Evolutionary conservation across 2,329 filamentous ascomycete species (phyloP), one percentile per base, ranked within the genome.

Genomic region (Fusarium virguliforme): DNA sequence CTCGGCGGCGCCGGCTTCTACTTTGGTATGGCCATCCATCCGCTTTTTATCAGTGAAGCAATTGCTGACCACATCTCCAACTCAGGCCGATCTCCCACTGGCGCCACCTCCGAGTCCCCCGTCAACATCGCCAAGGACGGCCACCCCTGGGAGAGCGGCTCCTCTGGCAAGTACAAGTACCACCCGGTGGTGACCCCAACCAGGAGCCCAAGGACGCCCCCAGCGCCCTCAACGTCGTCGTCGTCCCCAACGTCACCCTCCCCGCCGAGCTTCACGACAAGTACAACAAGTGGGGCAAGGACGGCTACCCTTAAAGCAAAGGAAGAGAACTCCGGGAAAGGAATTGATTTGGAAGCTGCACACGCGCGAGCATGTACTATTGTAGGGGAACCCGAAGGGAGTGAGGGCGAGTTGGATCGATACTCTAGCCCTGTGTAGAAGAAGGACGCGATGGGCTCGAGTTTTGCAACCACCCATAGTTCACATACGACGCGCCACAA

Each of bases 261-360:
- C 95, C 96, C 80, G 94, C 92, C 94, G 88, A 92, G 78, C 90
- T 98, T 73, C 96, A 99, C 86, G 96, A 99, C 77, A 92, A 92
- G 86, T 98, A 92, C 90, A 99, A 99, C 93, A 99, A 99, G 89
- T 98, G 94, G 90, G 96, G 96, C 83, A 98, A 98, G 90, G 96
- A 98, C 76, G 95, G 94, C 76, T 98, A 92, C 85, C 82, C 82
- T 75, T 93, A 86, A 80, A 65, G 32, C 43, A 15, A 28, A n/a
- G 15, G 55, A 51, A 63, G 41, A 67, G 28, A 18, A 18, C 18
- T 18, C 38, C 26, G 37, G 63, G 30, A 59, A 40, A 30, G 26
- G 26, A 26, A 22, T 37, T 34, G 18, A 18, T 59, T 35, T 58
- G 60, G 60, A 55, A 64, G 50, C 60, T 65, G 60, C 30, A 18